phyloP scores from a whole-genome alignment of 495 filamentous ascomycete genomes.

The Neurospora hispaniola region DNA sequence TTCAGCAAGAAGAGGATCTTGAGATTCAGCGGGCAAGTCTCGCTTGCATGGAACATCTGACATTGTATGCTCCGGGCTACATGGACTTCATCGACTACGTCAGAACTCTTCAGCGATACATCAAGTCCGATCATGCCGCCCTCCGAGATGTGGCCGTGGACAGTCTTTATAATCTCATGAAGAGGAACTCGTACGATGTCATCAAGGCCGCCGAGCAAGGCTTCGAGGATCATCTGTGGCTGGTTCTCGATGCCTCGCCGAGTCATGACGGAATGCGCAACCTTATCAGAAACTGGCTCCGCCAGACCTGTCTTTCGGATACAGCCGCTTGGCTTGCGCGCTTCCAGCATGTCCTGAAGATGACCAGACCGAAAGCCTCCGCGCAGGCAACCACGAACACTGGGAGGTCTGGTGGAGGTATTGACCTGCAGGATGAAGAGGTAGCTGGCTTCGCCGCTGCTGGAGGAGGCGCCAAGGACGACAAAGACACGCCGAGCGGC shows the following conservation, averaged over 20 bases:
- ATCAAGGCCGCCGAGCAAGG: conserved; percentile 59
- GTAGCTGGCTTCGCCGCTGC: conserved; percentile 83
- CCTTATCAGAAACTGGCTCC: conserved; percentile 83
- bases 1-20: conserved; percentile 65
- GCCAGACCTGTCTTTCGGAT: conserved; percentile 69
- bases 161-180: conserved; percentile 90
- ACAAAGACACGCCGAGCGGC: conserved; percentile 46
- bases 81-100: conserved; percentile 79
- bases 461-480: conserved; percentile 51
- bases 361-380: conserved; percentile 55
- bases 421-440: conserved; percentile 89
- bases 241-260: conserved; percentile 67
- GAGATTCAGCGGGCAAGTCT: conserved; percentile 69
- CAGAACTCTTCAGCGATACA: conserved; percentile 62
- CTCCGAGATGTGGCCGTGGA: conserved; percentile 75
- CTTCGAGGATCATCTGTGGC: conserved; percentile 87
- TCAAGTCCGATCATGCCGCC: conserved; percentile 53
- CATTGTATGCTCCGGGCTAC: conserved; percentile 79
- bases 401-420: conserved; percentile 40
- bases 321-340: conserved; percentile 76
- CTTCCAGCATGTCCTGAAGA: conserved; percentile 80
- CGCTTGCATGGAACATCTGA: conserved; percentile 80
- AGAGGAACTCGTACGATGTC: conserved; percentile 73
- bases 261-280: conserved; percentile 65
- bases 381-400: conserved; percentile 37